phyloP scores from a whole-genome alignment of 148 eudicot genomes.

The Rhododendron griersonianum region DNA sequence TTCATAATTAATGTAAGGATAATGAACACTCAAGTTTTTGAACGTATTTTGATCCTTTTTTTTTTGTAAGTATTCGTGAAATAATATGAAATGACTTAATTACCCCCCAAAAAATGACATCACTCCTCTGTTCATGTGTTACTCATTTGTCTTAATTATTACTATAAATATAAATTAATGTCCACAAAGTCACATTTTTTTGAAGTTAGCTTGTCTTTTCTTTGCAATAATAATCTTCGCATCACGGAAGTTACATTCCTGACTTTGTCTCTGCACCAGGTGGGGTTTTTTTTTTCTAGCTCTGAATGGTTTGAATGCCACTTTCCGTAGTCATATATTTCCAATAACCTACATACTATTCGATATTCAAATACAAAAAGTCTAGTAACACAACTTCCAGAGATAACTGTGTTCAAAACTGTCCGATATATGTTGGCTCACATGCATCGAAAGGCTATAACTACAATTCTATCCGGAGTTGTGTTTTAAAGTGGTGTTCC shows the following conservation, averaged over 20 bases:
- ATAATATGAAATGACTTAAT: neutral
- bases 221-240: neutral
- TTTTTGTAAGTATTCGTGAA: neutral
- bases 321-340: neutral
- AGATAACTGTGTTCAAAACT: neutral
- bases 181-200: neutral
- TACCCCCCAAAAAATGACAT: neutral
- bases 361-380: neutral
- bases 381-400: neutral
- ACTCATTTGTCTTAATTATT: neutral
- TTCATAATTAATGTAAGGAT: neutral
- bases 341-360: neutral
- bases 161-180: neutral
- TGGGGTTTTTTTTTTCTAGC: neutral
- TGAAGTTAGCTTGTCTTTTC: neutral
- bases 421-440: neutral
- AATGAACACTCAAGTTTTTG: neutral
- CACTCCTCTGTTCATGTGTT: neutral
- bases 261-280: neutral
- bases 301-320: neutral
- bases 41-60: neutral
- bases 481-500: too few relatives aligned
- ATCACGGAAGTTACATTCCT: neutral
- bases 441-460: neutral
- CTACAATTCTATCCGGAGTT: too few relatives aligned